Percentiles rank a stretch among this genome's conserved stretches.
Conservation (phyloP, 23 red algal species). For the Rhodosorus marinus region DNA sequence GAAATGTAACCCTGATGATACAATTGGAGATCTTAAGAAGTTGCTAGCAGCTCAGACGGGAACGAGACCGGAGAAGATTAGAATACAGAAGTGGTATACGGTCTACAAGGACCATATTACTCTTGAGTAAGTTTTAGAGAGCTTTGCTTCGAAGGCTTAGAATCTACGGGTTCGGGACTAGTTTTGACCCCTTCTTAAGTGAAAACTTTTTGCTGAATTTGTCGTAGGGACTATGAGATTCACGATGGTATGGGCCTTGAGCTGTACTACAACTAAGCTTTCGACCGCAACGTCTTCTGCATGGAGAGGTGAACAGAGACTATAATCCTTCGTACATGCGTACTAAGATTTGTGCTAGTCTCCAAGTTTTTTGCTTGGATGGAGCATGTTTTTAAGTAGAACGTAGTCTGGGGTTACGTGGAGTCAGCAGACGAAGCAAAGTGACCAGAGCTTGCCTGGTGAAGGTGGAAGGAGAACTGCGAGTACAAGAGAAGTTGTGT, state of each 20-base stretch:
- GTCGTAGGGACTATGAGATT: slow-evolving; percentile 64
- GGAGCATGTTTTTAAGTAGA: too few relatives aligned
- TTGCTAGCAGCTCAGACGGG: slow-evolving; percentile 62
- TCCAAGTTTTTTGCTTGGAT: too few relatives aligned
- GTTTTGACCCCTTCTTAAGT: neutral
- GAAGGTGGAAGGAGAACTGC: too few relatives aligned
- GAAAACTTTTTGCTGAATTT: neutral
- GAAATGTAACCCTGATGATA: slow-evolving; percentile 82
- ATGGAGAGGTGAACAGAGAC: too few relatives aligned
- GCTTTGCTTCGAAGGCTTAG: neutral
- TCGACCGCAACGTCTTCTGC: too few relatives aligned
- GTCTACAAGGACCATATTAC: slow-evolving; percentile 81
- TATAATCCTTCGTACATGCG: too few relatives aligned
- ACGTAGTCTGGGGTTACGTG: too few relatives aligned
- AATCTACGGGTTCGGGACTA: neutral
- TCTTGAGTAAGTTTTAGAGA: slow-evolving; percentile 20
- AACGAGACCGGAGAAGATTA: slow-evolving; percentile 59
- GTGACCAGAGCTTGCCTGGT: too few relatives aligned
- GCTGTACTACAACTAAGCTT: slow-evolving; percentile 54
- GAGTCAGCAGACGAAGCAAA: too few relatives aligned
- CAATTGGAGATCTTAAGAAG: slow-evolving; percentile 58
- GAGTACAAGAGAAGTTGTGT: too few relatives aligned
- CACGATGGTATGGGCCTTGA: slow-evolving; percentile 47
- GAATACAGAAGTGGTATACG: slow-evolving; percentile 59
- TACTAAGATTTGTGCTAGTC: too few relatives aligned